phyloP scores from a whole-genome alignment of 148 eudicot genomes.

The Dysphania ambrosioides region DNA sequence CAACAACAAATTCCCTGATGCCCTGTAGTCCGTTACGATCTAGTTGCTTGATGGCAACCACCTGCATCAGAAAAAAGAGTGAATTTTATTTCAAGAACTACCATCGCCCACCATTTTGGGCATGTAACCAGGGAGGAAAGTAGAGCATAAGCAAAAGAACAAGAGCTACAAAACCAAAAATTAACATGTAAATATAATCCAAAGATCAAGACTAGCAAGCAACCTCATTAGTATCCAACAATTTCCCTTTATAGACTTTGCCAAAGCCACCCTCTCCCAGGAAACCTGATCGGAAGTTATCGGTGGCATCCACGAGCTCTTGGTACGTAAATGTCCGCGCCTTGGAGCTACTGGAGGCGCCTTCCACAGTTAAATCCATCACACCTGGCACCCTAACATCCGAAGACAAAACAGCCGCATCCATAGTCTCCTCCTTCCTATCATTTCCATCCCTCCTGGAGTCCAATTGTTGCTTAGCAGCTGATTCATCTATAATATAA shows the following conservation, averaged over 20 bases:
- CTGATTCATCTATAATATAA: conserved; percentile 16
- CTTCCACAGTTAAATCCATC: conserved; percentile 8
- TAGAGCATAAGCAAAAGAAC: neutral
- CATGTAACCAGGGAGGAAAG: neutral
- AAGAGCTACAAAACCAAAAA: neutral
- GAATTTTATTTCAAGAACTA: neutral
- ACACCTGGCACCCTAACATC: conserved; percentile 3
- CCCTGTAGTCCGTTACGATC: conserved; percentile 74
- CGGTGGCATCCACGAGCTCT: conserved; percentile 26
- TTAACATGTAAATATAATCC: neutral
- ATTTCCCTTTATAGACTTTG: conserved; percentile 39
- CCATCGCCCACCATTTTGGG: neutral
- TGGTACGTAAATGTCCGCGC: conserved; percentile 26
- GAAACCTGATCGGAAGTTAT: conserved; percentile 31
- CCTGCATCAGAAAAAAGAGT: conserved; percentile 29
- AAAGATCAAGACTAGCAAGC: conserved; percentile 2
- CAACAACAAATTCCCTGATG: conserved; percentile 72
- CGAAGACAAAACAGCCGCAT: conserved; percentile 5
- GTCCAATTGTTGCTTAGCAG: conserved; percentile 9
- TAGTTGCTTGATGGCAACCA: conserved; percentile 82
- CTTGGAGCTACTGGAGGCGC: conserved; percentile 8
- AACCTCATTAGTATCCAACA: conserved; percentile 31
- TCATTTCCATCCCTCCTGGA: conserved; percentile 4
- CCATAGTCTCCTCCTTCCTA: conserved; percentile 8
- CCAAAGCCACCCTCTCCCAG: conserved; percentile 47